phyloP scores from a whole-genome alignment of 306 rosid species.

The Rosa persica region DNA sequence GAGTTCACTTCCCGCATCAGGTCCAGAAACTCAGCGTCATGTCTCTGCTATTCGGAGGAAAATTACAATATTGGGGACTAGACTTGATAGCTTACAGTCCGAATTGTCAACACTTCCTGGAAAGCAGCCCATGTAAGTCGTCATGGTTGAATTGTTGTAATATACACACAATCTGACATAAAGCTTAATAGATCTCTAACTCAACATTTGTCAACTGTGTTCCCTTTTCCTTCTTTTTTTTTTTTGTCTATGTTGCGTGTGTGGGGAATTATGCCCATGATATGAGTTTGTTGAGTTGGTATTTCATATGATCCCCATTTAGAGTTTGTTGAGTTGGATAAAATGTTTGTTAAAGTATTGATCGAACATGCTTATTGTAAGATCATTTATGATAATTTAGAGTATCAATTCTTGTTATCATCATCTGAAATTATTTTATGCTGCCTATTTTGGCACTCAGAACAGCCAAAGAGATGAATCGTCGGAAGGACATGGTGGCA shows the following conservation, averaged over 20 bases:
- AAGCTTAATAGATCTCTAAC: background rate
- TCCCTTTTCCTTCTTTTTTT: background rate
- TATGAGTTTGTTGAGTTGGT: conserved; percentile 4
- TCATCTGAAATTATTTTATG: conserved; percentile 25
- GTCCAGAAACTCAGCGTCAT: conserved; percentile 92
- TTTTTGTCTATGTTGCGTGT: background rate
- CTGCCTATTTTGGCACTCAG: conserved; percentile 44
- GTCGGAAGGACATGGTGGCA: conserved; percentile 77
- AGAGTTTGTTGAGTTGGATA: conserved; percentile 1
- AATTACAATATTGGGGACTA: conserved; percentile 89
- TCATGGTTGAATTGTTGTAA: conserved; percentile 8
- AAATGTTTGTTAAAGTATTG: background rate
- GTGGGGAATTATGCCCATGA: background rate
- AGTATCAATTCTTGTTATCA: background rate
- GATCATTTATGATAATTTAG: background rate
- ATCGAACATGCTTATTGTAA: background rate
- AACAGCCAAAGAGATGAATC: conserved; percentile 94
- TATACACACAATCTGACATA: background rate
- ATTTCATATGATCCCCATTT: conserved; percentile 6
- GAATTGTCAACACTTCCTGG: conserved; percentile 74
- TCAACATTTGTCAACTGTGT: background rate
- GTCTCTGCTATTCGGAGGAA: conserved; percentile 93
- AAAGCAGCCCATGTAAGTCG: conserved; percentile 80
- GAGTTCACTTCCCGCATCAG: conserved; percentile 62
- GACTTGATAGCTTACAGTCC: conserved; percentile 92